Base-by-base conservation (phyloP, 768 basidiomycete genomes). In the Termitomyces sp. region DNA sequence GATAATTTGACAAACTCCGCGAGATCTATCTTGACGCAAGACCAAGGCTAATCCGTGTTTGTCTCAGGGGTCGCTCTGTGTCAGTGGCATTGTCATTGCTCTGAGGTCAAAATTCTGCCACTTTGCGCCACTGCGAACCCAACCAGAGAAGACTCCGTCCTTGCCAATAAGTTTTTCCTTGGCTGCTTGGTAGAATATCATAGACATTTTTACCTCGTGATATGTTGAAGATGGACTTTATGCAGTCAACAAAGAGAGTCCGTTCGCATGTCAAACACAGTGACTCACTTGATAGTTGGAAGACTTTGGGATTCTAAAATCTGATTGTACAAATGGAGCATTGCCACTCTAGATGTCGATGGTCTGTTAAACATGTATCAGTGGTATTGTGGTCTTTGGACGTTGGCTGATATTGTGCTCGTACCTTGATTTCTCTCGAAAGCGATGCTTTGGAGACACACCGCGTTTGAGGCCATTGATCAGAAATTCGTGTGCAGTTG, bases 381-480 rank as follows among this genome's bases (percentile, higher is more conserved):
- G 33, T 30, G 12, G 27, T 33, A 36, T 48, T 15, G 50, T 12
- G 3, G 8, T 31, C 8, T 4, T 18, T 20, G 9, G 22, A 4
- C 18, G 53, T 46, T 18, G 3, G 41, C 1, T 16, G 3, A 18
- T 41, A 30, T 13, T 20, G 44, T 15, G 24, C 12, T 50, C 36
- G 6, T 1, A 88, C 91, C 86, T 82, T 42, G 81, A 85, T 69
- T 86, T 87, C 7, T 79, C 72, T 34, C 79, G 79, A 61, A 81
- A 76, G 27, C 88, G 78, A 65, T 90, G 83, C 67, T 89, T 92
- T 0, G 87, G 82, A 12, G 89, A 75, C 1, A 89, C 84, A 2
- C 92, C 92, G 47, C 92, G 85, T 65, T 82, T 87, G n/a, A 86
- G 73, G 2, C 93, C 92, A 61, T 90, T 91, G 62, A 90, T 89